Evolutionary conservation across 768 basidiomycete genomes (phyloP).

Genomic region (Suillus weaverae): DNA sequence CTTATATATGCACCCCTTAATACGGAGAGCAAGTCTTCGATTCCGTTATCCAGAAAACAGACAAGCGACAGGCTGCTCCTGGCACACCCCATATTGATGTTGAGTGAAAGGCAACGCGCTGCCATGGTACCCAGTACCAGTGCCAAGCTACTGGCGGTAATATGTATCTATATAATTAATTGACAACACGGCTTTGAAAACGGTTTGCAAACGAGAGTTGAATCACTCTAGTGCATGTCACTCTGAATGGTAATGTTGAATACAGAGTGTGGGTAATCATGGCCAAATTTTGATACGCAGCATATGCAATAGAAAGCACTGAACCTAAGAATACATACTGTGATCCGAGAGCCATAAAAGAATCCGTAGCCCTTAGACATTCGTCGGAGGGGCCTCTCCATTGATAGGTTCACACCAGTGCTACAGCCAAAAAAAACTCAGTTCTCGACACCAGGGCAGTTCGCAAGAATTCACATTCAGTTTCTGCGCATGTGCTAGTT

Average conservation of each 20-base stretch:
- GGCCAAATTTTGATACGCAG: neutral
- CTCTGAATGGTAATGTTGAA: neutral
- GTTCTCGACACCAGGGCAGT: neutral
- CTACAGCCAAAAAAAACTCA: neutral
- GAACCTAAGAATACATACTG: neutral
- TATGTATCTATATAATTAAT: neutral
- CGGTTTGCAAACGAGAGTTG: neutral
- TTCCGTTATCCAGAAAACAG: neutral
- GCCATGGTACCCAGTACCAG: neutral
- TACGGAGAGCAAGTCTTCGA: neutral
- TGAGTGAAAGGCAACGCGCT: neutral
- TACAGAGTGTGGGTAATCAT: neutral
- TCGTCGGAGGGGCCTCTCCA: neutral
- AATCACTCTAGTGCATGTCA: neutral
- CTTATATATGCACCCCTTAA: neutral
- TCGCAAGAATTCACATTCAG: neutral
- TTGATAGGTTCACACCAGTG: neutral
- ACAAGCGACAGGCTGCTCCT: neutral
- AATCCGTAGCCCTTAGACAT: neutral
- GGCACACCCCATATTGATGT: neutral
- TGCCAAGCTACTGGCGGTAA: neutral
- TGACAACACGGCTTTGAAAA: neutral
- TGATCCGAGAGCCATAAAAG: neutral
- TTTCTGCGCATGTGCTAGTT: neutral
- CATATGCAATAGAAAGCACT: neutral